Percentiles rank a stretch among this genome's conserved stretches.
These are phyloP conservation scores for Pichia manshurica DNA, from an alignment of 805 yeast genomes.

Conservation along the genomic window DNA sequence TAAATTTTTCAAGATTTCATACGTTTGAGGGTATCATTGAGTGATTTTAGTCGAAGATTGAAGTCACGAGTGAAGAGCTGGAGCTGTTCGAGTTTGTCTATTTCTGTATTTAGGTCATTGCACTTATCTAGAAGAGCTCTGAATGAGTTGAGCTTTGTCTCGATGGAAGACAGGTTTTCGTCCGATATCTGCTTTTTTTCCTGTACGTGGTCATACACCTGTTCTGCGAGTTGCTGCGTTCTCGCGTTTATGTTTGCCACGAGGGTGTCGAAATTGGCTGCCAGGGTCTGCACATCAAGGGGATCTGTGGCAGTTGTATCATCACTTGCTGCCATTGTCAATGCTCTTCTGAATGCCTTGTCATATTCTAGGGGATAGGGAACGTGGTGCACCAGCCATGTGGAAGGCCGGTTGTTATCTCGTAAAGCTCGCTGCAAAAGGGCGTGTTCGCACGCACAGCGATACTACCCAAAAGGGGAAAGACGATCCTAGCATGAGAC, in stretches of 20 bases:
- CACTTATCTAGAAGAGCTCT: conserved; percentile 22
- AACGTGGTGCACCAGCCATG: no score
- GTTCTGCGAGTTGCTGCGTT: conserved; percentile 35
- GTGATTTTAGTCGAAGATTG: conserved; percentile 17
- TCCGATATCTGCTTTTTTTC: conserved; percentile 23
- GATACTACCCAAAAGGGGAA: background rate
- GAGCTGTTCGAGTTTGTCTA: conserved; percentile 32
- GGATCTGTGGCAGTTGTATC: background rate
- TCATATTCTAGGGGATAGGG: no score
- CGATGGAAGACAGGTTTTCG: conserved; percentile 18
- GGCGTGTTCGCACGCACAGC: background rate
- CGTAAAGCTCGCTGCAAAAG: no score
- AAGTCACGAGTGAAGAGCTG: conserved; percentile 29
- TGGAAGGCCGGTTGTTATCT: no score
- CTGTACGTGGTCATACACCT: conserved; percentile 24
- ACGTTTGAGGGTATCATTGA: conserved; percentile 17
- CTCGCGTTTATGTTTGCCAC: conserved; percentile 53
- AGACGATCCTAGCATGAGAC: background rate
- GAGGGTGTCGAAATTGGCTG: conserved; percentile 52
- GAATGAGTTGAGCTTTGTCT: conserved; percentile 18
- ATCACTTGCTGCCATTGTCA: background rate
- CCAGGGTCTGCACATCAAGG: background rate
- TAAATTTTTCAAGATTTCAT: conserved; percentile 14
- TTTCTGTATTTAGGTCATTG: conserved; percentile 25
- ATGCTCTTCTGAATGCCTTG: no score